Base-by-base conservation (phyloP, 441 rosid species). In the Gossypium schwendimanii region DNA sequence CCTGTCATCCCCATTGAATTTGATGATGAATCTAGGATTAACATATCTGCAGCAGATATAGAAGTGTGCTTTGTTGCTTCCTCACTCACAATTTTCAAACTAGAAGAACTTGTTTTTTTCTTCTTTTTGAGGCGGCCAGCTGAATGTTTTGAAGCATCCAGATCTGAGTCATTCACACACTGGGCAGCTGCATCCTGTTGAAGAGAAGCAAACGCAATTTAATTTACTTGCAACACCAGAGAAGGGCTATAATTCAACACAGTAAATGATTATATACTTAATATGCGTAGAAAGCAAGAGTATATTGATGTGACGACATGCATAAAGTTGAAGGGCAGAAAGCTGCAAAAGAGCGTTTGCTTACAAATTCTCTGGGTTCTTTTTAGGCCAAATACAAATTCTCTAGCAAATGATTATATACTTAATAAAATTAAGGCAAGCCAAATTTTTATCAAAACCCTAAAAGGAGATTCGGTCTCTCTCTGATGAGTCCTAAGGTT, bases 11-110 rank as follows among this genome's bases (percentile, higher is more conserved):
- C 76, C 69, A 20, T 18, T 11, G 81, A 73, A 57, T 77, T 67
- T 28, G 45, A 21, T 23, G 81, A 47, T 71, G 83, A 80, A 80
- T 77, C 80, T 69, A 52, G 47, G 76, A 75, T 71, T 72, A 72
- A 53, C 41, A 76, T 69, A 73, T 79, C 81, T 68, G 75, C 69
- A 64, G 73, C 58, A 52, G 78, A 77, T 12, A 76, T 70, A 69
- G 80, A 79, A 73, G 79, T 75, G 31, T 57, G 76, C 20, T 78
- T 84, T 63, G 84, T 85, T 14, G 70, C 77, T 76, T 82, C 85
- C 41, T 75, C 80, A 45, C 73, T 75, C 63, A 69, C 50, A 58
- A 24, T 54, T 72, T 33, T 58, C 70, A 72, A 36, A 71, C 76
- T 78, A 61, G 79, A 75, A 39, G 66, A 70, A 41, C 68, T 57